Conservation (phyloP, 352 stramenopile genomes). For the Globisporangium rhizosaccharum region DNA sequence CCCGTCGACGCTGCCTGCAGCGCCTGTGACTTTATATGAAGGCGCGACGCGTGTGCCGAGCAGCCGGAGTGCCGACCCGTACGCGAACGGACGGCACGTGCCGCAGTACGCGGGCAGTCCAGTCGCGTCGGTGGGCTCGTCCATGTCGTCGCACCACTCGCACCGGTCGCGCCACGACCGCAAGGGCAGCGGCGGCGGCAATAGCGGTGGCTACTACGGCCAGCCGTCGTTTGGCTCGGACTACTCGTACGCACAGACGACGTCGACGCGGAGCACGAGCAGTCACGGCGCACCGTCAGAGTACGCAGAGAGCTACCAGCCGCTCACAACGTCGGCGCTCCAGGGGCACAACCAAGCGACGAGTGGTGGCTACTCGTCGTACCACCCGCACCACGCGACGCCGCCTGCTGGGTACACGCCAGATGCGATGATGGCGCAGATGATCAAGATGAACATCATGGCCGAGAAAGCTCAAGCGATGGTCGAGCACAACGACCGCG, state of each 20-base stretch:
- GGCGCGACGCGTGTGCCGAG: background rate
- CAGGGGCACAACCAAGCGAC: conserved; percentile 7
- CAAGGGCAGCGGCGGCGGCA: too few relatives aligned
- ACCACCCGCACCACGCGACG: conserved; percentile 1
- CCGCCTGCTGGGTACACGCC: conserved; percentile 17
- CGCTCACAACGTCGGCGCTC: conserved; percentile 4
- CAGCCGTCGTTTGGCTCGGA: conserved; percentile 19
- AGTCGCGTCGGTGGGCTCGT: background rate
- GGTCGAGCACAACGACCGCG: conserved; percentile 53
- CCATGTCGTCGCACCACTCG: background rate
- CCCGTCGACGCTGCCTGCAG: conserved; percentile 1
- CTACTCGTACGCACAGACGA: conserved; percentile 15
- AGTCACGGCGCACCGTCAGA: conserved; percentile 14
- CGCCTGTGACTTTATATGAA: conserved; percentile 9
- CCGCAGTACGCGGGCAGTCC: conserved; percentile 10
- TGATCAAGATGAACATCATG: conserved; percentile 76
- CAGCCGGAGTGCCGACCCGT: conserved; percentile 1
- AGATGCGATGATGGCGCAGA: conserved; percentile 60
- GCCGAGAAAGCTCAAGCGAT: conserved; percentile 59
- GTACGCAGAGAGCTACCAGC: conserved; percentile 13
- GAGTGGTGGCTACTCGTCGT: background rate
- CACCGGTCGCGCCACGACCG: background rate
- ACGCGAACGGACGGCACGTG: conserved; percentile 8
- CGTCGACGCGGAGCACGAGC: conserved; percentile 12
- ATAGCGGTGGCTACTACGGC: background rate